These are phyloP conservation scores for Conringia planisiliqua DNA, from an alignment of 345 rosid species.

Conservation along the genomic window DNA sequence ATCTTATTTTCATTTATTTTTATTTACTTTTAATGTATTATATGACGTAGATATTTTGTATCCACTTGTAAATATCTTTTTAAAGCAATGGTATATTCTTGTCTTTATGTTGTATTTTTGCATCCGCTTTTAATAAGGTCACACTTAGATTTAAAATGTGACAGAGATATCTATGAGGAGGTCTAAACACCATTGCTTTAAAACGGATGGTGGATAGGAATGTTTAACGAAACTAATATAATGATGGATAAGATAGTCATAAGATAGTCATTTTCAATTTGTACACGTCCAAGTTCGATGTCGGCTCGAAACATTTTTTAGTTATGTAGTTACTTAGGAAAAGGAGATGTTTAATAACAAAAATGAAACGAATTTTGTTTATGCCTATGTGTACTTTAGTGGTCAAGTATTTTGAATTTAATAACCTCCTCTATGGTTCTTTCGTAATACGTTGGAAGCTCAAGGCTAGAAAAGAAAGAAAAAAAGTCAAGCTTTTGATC, in stretches of 20 bases:
- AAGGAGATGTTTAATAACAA: neutral
- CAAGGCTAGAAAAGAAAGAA: neutral
- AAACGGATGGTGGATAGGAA: conserved; percentile 24
- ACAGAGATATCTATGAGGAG: neutral
- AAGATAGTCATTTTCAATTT: conserved; percentile 7
- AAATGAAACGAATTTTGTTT: neutral
- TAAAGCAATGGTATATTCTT: neutral
- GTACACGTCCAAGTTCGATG: conserved; percentile 1
- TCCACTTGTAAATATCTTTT: neutral
- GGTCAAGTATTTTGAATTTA: neutral
- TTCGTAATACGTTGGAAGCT: conserved; percentile 5
- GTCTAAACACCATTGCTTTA: conserved; percentile 23
- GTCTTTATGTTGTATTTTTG: neutral
- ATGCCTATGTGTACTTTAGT: neutral
- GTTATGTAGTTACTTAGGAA: neutral
- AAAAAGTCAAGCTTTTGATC: neutral
- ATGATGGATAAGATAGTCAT: conserved; percentile 24
- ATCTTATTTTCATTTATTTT: neutral
- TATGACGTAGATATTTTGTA: conserved; percentile 3
- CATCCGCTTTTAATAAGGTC: conserved; percentile 8
- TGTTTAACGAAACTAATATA: conserved; percentile 7
- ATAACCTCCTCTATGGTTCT: neutral
- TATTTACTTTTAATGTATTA: neutral
- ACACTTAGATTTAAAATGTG: neutral
- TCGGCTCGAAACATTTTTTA: neutral